These are phyloP conservation scores for Pseudomonodictys pantanalensis DNA, from an alignment of 495 filamentous ascomycete species.

Conservation along the genomic window DNA sequence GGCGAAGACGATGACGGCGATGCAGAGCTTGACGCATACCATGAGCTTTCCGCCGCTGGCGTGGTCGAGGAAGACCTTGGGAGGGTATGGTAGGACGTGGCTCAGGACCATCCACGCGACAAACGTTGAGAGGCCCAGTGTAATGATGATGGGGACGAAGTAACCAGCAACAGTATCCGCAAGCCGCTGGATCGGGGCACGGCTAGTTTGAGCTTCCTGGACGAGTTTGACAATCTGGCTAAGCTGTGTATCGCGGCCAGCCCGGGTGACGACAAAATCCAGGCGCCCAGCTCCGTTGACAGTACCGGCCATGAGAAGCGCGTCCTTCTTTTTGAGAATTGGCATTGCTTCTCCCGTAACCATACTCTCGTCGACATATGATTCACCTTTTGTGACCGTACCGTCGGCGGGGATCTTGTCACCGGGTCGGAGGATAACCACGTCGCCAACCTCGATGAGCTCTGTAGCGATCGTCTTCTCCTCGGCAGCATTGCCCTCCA, in stretches of 20 bases:
- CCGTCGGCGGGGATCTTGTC: constrained; percentile 98
- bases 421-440: constrained; percentile 87
- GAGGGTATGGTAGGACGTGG: constrained; percentile 74
- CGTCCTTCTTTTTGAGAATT: constrained; percentile 80
- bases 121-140: constrained; percentile 82
- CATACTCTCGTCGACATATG: constrained; percentile 97
- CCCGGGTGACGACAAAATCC: constrained; percentile 90
- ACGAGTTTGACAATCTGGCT: constrained; percentile 98
- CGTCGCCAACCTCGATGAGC: constrained; percentile 88
- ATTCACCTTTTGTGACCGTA: constrained; percentile 79
- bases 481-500: constrained; percentile 59
- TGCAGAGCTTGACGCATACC: constrained; percentile 96
- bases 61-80: constrained; percentile 80
- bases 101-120: constrained; percentile 92
- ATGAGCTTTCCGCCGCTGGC: constrained; percentile 84
- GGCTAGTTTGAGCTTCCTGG: constrained; percentile 90
- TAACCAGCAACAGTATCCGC: constrained; percentile 90
- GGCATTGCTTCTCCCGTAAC: constrained; percentile 96
- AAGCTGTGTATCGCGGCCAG: constrained; percentile 91
- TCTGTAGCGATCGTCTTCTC: constrained; percentile 88
- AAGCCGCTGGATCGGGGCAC: constrained; percentile 92
- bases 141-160: constrained; percentile 87
- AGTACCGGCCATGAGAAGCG: constrained; percentile 84
- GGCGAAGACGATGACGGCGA: constrained; percentile 97
- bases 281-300: constrained; percentile 90